Evolutionary conservation across 306 rosid genomes (phyloP).

Genomic region (Medicago ruthenica): DNA sequence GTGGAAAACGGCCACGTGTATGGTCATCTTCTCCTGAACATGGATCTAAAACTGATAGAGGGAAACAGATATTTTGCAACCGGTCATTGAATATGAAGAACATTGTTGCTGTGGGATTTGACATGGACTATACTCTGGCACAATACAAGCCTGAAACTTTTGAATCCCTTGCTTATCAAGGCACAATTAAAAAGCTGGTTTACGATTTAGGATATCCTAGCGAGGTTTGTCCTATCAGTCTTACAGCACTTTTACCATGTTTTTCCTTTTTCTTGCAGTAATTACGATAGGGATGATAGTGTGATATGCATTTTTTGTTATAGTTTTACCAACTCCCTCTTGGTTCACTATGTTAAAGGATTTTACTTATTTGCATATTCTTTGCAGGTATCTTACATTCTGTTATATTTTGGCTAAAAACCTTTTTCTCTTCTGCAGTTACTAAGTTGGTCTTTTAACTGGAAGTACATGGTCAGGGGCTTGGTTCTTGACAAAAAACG

Average conservation of each 20-base stretch:
- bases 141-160: constrained; percentile 98
- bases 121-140: constrained; percentile 99
- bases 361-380: constrained; percentile 13
- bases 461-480: constrained; percentile 99
- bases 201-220: constrained; percentile 80
- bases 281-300: constrained; percentile 14
- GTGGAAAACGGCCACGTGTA: constrained; percentile 51
- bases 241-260: constrained; percentile 10
- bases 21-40: constrained; percentile 79
- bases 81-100: constrained; percentile 91
- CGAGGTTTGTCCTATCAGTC: constrained; percentile 67
- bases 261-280: constrained; percentile 22
- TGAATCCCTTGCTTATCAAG: constrained; percentile 94
- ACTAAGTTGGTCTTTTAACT: constrained; percentile 84
- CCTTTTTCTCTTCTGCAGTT: constrained; percentile 59
- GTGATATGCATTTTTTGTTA: constrained; percentile 10
- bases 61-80: constrained; percentile 93
- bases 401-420: constrained; percentile 41
- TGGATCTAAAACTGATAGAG: constrained; percentile 61
- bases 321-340: constrained; percentile 1
- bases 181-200: constrained; percentile 89
- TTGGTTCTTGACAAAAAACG: constrained; percentile 96
- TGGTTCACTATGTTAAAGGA: constrained; percentile 17
- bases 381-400: constrained; percentile 14
- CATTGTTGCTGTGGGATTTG: constrained; percentile 95